Evolutionary conservation across 169 alveolate species (phyloP).

Genomic region (Eimeria maxima): DNA sequence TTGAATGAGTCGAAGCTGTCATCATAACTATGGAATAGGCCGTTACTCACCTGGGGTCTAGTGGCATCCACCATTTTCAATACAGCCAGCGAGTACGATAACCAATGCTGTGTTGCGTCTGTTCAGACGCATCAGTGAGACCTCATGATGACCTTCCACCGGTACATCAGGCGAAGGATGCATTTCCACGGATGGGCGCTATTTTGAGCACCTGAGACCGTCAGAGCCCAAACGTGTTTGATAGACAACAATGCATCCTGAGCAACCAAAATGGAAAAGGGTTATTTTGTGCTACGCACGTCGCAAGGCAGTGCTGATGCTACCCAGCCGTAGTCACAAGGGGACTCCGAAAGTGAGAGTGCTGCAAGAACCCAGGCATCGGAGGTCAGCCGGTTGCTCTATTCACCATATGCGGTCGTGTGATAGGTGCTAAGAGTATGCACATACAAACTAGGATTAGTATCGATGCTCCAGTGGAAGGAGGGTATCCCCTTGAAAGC

Average conservation of each 20-base stretch:
- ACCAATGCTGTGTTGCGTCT: not conserved
- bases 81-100: constrained; percentile 11
- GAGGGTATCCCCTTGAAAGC: too few relatives aligned
- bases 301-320: not conserved
- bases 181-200: not conserved
- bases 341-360: not conserved
- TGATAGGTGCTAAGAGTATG: not conserved
- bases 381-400: not conserved
- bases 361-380: not conserved
- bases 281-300: not conserved
- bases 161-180: not conserved
- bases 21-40: not conserved
- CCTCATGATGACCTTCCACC: not conserved
- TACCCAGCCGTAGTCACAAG: not conserved
- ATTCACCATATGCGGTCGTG: not conserved
- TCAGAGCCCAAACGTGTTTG: not conserved
- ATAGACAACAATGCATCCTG: not conserved
- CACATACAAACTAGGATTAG: not conserved
- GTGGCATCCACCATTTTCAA: not conserved
- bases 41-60: not conserved
- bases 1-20: not conserved
- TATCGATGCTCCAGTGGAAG: too few relatives aligned
- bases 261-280: not conserved
- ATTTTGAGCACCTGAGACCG: not conserved
- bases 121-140: not conserved